Percentiles rank a stretch among this genome's conserved stretches.
Conservation (phyloP, 2,329 filamentous ascomycete species). For the Annulohypoxylon truncatum region DNA sequence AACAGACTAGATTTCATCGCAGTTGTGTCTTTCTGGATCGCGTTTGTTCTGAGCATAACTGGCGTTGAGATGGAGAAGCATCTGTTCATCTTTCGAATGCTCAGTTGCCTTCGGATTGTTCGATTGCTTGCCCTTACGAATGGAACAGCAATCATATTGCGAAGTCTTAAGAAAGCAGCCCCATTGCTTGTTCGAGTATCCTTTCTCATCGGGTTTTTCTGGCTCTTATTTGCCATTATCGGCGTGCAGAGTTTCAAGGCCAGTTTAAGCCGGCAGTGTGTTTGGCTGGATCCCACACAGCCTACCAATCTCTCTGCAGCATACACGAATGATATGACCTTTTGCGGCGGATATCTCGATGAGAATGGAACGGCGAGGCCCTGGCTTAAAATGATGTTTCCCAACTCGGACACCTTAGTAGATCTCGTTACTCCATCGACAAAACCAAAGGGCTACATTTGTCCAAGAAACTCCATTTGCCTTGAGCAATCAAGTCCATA, state of each 20-base stretch:
- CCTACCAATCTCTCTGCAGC: constrained; percentile 65
- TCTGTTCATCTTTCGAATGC: constrained; percentile 93
- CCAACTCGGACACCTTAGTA: constrained; percentile 53
- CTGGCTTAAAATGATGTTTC: constrained; percentile 69
- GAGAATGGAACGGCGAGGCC: constrained; percentile 71
- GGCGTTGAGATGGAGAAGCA: constrained; percentile 77
- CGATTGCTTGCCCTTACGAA: constrained; percentile 91
- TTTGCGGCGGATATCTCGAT: constrained; percentile 84
- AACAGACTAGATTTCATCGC: constrained; percentile 96
- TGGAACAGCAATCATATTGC: constrained; percentile 92
- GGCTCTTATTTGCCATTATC: constrained; percentile 96
- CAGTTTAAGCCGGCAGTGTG: constrained; percentile 79
- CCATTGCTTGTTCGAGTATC: constrained; percentile 92
- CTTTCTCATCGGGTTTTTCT: constrained; percentile 96
- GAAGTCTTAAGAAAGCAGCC: constrained; percentile 94
- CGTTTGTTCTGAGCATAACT: constrained; percentile 78
- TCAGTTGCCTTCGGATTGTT: constrained; percentile 93
- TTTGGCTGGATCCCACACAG: constrained; percentile 76
- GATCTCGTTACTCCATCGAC: constrained; percentile 63
- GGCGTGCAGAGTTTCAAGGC: constrained; percentile 97
- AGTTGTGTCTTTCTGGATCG: constrained; percentile 94
- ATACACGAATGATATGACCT: constrained; percentile 75
- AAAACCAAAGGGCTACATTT: constrained; percentile 85
- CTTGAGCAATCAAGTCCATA: constrained; percentile 82
- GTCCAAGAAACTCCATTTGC: constrained; percentile 85